Conservation (phyloP, 169 alveolate genomes). For the Plasmodium yoelii region DNA sequence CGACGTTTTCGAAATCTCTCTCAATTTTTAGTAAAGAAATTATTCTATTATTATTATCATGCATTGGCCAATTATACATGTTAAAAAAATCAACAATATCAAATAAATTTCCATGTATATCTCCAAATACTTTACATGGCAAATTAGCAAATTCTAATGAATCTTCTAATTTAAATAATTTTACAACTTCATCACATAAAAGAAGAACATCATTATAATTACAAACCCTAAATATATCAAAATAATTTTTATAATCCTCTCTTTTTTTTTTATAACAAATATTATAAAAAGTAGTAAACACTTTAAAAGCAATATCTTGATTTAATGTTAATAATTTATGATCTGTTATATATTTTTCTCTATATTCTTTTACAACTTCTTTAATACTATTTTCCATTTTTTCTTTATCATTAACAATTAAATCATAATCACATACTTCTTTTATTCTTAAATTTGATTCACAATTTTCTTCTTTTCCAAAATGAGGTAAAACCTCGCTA, state of each 20-base stretch:
- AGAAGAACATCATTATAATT: constrained; percentile 80
- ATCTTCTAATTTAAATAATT: constrained; percentile 77
- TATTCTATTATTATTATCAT: constrained; percentile 12
- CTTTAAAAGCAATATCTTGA: constrained; percentile 76
- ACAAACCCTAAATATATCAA: constrained; percentile 71
- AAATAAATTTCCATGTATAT: constrained; percentile 78
- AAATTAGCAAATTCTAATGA: constrained; percentile 70
- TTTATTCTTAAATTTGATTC: neutral
- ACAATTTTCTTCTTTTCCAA: constrained; percentile 18
- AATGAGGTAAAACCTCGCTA: neutral
- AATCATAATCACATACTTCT: neutral
- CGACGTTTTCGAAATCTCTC: neutral
- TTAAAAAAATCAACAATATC: constrained; percentile 80
- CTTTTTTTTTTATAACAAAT: constrained; percentile 53
- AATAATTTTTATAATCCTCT: constrained; percentile 15
- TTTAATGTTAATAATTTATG: constrained; percentile 60
- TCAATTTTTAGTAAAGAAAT: neutral
- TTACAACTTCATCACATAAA: constrained; percentile 79
- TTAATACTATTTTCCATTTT: neutral
- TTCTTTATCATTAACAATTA: neutral
- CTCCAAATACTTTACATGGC: constrained; percentile 79
- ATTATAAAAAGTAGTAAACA: constrained; percentile 74
- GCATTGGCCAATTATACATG: constrained; percentile 84
- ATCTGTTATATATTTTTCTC: constrained; percentile 30
- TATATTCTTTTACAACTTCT: constrained; percentile 23